A percentile compares a stretch with the other conserved stretches of the same genome.
phyloP scores from a whole-genome alignment of 768 basidiomycete species.

The Pleurotus tuber-regium region DNA sequence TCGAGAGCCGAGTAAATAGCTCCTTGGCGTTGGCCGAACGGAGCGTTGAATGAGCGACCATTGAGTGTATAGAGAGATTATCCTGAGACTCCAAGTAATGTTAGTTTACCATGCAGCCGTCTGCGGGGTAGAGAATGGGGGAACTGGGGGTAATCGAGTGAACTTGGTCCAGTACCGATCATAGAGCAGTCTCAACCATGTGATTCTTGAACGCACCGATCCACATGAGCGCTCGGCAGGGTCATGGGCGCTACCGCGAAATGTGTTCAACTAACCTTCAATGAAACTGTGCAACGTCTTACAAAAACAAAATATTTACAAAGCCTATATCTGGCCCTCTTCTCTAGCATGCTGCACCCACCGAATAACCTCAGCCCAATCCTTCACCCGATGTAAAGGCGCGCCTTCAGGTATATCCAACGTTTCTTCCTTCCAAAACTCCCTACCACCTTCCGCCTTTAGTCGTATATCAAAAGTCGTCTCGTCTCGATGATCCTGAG shows the following conservation, averaged over 20 bases:
- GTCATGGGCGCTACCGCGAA: not conserved
- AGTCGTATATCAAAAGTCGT: conserved; percentile 52
- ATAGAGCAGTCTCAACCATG: not conserved
- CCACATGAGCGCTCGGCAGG: not conserved
- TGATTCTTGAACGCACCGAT: conserved; percentile 1
- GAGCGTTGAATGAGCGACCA: conserved; percentile 32
- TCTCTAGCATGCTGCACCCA: conserved; percentile 37
- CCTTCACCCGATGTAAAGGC: conserved; percentile 50
- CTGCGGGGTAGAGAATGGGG: not conserved
- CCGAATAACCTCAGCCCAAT: conserved; percentile 59
- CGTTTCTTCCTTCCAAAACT: conserved; percentile 57
- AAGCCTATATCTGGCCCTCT: conserved; percentile 19
- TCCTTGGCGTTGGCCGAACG: conserved; percentile 32
- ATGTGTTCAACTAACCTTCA: no score
- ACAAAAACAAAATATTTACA: no score
- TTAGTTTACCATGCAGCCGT: no score
- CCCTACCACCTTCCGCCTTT: conserved; percentile 41
- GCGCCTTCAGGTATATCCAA: conserved; percentile 48
- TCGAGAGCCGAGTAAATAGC: conserved; percentile 41
- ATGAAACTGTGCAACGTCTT: no score
- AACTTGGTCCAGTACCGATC: not conserved
- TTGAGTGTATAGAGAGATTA: conserved; percentile 9
- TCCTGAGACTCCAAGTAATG: no score
- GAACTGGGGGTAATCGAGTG: not conserved
- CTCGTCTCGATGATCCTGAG: conserved; percentile 44